Percentiles rank a stretch among this genome's conserved stretches.
Evolutionary conservation across 495 filamentous ascomycete genomes (phyloP).

Genomic region (Hypoxylon crocopeplum): DNA sequence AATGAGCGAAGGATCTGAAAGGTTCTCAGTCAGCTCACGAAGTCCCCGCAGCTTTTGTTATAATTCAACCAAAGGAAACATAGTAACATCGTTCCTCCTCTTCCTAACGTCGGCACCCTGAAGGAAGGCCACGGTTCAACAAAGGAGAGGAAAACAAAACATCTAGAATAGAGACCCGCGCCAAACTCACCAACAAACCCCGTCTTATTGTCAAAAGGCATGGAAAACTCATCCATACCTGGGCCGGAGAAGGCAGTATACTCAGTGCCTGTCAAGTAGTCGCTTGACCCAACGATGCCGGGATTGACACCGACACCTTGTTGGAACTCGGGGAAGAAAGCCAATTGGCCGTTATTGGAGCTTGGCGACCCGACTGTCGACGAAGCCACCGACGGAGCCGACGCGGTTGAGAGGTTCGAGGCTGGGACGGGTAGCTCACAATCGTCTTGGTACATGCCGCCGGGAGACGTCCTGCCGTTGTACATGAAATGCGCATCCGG

Average conservation of each 20-base stretch:
- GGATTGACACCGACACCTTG: conserved; percentile 69
- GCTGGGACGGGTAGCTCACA: conserved; percentile 55
- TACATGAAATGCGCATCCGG: conserved; percentile 47
- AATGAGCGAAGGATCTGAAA: conserved; percentile 56
- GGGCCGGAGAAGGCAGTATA: conserved; percentile 57
- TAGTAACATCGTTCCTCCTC: too few species aligned
- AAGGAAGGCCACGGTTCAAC: conserved; percentile 1
- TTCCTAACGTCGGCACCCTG: too few species aligned
- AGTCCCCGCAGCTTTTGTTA: conserved; percentile 3
- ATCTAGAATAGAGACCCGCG: conserved; percentile 38
- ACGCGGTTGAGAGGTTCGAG: conserved; percentile 74
- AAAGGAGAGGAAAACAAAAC: conserved; percentile 31
- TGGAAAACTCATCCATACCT: conserved; percentile 56
- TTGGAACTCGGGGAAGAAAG: conserved; percentile 67
- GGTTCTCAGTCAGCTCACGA: conserved; percentile 42
- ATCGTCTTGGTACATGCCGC: conserved; percentile 53
- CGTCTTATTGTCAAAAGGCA: conserved; percentile 61
- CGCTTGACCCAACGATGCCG: conserved; percentile 68
- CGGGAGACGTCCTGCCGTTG: conserved; percentile 47
- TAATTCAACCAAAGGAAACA: conserved; percentile 49
- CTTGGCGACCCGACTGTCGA: conserved; percentile 85
- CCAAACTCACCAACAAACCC: conserved; percentile 86
- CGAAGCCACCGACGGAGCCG: conserved; percentile 76
- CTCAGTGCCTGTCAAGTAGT: conserved; percentile 64
- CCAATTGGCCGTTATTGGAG: conserved; percentile 65